Percentiles rank a stretch among this genome's conserved stretches.
Conservation (phyloP, 2,329 filamentous ascomycete species). For the Pseudogymnoascus sp. region DNA sequence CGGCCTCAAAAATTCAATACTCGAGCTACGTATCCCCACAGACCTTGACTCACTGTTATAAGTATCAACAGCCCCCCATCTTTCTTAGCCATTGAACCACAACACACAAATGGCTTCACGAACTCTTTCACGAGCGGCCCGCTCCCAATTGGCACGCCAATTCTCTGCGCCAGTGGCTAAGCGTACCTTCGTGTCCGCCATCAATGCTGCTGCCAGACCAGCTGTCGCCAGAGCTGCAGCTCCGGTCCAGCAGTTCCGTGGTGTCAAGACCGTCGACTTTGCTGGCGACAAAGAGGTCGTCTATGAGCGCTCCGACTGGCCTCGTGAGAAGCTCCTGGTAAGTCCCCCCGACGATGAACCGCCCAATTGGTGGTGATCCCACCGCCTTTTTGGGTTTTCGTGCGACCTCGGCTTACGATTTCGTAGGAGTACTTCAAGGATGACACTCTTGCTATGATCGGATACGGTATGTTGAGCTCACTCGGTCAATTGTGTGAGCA, state of each 20-base stretch:
- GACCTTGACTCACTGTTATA: slow-evolving; percentile 18
- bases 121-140: slow-evolving; percentile 61
- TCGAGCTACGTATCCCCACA: slow-evolving; percentile 4
- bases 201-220: slow-evolving; percentile 47
- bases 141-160: slow-evolving; percentile 56
- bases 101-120: slow-evolving; percentile 65
- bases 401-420: slow-evolving; percentile 15
- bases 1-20: slow-evolving; percentile 5
- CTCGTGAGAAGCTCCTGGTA: slow-evolving; percentile 93
- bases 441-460: slow-evolving; percentile 97
- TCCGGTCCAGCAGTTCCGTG: slow-evolving; percentile 54
- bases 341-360: slow-evolving; percentile 34
- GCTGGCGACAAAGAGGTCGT: slow-evolving; percentile 91
- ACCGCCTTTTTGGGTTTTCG: slow-evolving; percentile 10
- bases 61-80: slow-evolving; percentile 23
- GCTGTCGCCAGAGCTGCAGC: slow-evolving; percentile 42
- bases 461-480: slow-evolving; percentile 55
- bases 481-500: neutral
- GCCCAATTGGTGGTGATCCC: neutral
- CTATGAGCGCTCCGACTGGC: slow-evolving; percentile 98
- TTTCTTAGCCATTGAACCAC: slow-evolving; percentile 13
- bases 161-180: slow-evolving; percentile 51
- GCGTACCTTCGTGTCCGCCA: slow-evolving; percentile 54
- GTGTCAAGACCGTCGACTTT: slow-evolving; percentile 98
- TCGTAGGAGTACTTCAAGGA: slow-evolving; percentile 97